phyloP scores from a whole-genome alignment of 352 stramenopile species.

The Aphanomyces cochlioides region DNA sequence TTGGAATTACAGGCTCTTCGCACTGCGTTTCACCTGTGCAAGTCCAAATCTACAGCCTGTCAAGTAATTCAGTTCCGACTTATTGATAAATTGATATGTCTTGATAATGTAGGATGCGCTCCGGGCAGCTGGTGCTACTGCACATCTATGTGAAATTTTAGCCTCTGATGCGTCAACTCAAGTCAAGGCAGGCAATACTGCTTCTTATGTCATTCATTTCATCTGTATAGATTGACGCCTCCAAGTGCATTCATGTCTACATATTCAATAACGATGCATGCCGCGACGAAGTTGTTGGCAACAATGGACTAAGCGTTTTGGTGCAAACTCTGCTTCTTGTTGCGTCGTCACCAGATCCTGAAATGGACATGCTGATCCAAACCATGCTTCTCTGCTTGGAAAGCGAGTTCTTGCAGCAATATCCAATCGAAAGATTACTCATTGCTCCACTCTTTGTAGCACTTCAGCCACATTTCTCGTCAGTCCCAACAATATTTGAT shows the following conservation, averaged over 20 bases:
- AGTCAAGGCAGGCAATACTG: constrained; percentile 14
- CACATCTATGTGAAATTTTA: constrained; percentile 50
- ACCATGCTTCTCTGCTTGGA: constrained; percentile 11
- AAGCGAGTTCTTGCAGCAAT: constrained; percentile 18
- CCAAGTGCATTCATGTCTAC: constrained; percentile 66
- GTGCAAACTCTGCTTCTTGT: constrained; percentile 27
- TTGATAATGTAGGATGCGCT: constrained; percentile 56
- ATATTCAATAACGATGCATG: constrained; percentile 70
- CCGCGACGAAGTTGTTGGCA: constrained; percentile 55
- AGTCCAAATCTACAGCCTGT: constrained; percentile 32
- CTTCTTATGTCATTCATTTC: neutral
- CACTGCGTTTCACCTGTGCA: constrained; percentile 70
- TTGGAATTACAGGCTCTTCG: constrained; percentile 60
- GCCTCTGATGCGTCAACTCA: constrained; percentile 44
- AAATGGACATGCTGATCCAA: neutral
- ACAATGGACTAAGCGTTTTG: constrained; percentile 52
- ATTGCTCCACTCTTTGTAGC: constrained; percentile 1
- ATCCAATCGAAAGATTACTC: constrained; percentile 11
- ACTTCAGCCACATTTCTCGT: neutral
- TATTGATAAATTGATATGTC: constrained; percentile 13
- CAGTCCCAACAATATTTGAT: neutral
- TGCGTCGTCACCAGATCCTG: neutral
- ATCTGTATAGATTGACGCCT: constrained; percentile 52
- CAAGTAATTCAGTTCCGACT: neutral
- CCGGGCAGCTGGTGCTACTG: constrained; percentile 50